phyloP scores from a whole-genome alignment of 164 flowering plant genomes.

The Stephania cephalantha region DNA sequence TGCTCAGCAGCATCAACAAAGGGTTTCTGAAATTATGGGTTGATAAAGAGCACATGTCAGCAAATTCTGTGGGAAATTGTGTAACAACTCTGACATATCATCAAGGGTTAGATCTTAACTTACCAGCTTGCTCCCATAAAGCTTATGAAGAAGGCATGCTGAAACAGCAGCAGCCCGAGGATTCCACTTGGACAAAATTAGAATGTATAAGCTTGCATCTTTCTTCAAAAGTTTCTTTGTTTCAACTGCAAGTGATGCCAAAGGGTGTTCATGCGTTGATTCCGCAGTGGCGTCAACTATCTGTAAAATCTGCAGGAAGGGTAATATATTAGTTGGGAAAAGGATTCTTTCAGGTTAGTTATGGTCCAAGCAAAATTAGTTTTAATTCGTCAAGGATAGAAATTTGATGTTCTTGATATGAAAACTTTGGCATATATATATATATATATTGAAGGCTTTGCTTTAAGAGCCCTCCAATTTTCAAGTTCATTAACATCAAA shows the following conservation, averaged over 20 bases:
- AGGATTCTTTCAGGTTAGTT: too few species aligned
- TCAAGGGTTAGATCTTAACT: constrained; percentile 16
- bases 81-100: background rate
- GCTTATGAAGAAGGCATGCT: constrained; percentile 80
- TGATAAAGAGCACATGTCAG: constrained; percentile 9
- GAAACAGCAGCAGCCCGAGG: constrained; percentile 64
- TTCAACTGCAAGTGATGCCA: constrained; percentile 84
- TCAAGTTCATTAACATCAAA: too few species aligned
- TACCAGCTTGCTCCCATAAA: constrained; percentile 90
- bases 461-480: too few species aligned
- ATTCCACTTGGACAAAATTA: constrained; percentile 68
- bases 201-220: constrained; percentile 58
- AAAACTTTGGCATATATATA: too few species aligned
- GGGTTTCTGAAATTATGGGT: constrained; percentile 65
- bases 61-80: background rate
- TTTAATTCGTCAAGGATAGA: too few species aligned
- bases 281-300: constrained; percentile 54
- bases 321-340: too few species aligned
- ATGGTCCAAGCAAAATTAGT: too few species aligned
- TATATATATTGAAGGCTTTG: too few species aligned
- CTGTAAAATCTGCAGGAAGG: constrained; percentile 41
- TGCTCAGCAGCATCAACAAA: constrained; percentile 81
- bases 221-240: constrained; percentile 60
- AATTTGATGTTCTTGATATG: too few species aligned
- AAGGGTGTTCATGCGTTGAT: constrained; percentile 54